Evolutionary conservation across 192 early-diverging fungal species (phyloP).

Genomic region (Coemansia sp.): DNA sequence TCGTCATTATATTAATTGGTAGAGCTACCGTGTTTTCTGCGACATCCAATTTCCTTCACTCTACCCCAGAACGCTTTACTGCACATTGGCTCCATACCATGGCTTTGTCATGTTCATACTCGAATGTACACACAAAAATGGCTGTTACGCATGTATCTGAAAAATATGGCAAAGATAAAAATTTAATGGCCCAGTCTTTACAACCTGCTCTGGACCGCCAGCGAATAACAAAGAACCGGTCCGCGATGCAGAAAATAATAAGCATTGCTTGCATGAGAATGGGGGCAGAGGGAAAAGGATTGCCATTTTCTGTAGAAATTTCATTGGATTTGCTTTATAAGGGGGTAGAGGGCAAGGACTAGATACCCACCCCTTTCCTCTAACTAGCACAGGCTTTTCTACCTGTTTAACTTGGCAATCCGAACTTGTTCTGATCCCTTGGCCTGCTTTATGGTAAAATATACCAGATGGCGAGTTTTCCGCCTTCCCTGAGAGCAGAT

Average conservation of each 20-base stretch:
- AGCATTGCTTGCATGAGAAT: conserved; percentile 1
- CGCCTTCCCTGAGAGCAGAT: neutral
- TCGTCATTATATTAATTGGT: conserved; percentile 2
- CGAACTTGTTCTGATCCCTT: conserved; percentile 15
- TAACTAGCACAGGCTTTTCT: neutral
- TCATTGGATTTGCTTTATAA: neutral
- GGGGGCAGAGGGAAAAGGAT: neutral
- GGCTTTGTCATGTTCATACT: neutral
- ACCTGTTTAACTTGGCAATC: conserved; percentile 13
- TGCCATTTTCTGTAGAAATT: neutral
- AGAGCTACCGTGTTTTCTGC: conserved; percentile 8
- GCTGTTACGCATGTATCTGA: neutral
- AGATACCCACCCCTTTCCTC: neutral
- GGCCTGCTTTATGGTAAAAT: neutral
- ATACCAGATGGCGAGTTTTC: neutral
- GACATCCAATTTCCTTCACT: neutral
- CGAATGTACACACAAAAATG: neutral
- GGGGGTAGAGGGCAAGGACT: neutral
- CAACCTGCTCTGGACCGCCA: neutral
- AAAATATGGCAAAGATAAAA: neutral
- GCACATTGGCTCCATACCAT: neutral
- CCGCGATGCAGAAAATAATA: neutral
- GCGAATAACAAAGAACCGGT: neutral
- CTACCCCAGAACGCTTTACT: neutral
- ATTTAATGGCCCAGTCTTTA: neutral